Evolutionary conservation across 352 stramenopile genomes (phyloP), one percentile per base, ranked within the genome.

Genomic region (Phytophthora aleatoria): DNA sequence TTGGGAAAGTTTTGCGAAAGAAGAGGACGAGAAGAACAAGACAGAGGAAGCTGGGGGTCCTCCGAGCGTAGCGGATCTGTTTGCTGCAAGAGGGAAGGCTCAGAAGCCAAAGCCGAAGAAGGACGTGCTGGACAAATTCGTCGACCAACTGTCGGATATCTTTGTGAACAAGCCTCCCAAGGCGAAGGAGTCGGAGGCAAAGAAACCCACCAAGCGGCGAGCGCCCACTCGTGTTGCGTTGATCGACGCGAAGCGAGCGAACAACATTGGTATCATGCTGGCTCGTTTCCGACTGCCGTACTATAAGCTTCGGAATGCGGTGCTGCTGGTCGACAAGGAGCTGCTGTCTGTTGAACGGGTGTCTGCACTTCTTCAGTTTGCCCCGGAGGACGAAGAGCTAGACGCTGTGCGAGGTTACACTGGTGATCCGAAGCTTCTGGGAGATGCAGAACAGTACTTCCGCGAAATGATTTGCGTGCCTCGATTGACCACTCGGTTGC

Each of bases 201-300:
- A 78, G 11, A 85, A 84, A 33, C 86, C 90, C 47, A 69, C 60
- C 2, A 93, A 92, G 67, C 74, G 76, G 28, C 71, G 81, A 69
- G 79, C 81, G 11, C 81, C 84, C 1, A 92, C 87, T 10, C 83
- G 87, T 16, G 79, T 95, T 35, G 86, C 84, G 0, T 64, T 95
- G 28, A 93, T 95, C 62, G 86, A 95, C 39, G 79, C 85, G 4
- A 95, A 95, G 57, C 79, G 86, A 13, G 86, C 86, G 6, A 95
- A 93, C 72, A 95, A 95, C 36, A 93, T 95, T 38, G 86, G 86
- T 51, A 95, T 95, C 64, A 92, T 95, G 86, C 56, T 95, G 9
- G 86, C 86, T 15, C 79, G 86, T 30, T 95, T 95, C 59, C 83
- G 86, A n/a, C 30, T 95, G 43, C 86, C 86, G 28, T 95, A 95